Conservation (phyloP, 805 yeast species). For the Saturnispora gosingensis region DNA sequence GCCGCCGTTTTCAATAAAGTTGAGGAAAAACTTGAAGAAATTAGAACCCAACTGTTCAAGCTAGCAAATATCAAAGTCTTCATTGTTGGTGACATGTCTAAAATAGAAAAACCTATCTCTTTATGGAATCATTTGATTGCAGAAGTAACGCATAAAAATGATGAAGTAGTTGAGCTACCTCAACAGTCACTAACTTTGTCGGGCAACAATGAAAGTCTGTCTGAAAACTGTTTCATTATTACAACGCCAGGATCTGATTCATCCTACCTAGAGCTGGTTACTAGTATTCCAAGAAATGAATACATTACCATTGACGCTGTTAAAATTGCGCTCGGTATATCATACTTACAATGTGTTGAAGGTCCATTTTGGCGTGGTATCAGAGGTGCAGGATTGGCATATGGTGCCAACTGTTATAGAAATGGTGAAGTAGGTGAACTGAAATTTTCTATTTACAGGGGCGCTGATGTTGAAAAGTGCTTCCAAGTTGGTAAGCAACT, state of each 20-base stretch:
- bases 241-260: constrained; percentile 83
- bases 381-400: constrained; percentile 89
- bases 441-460: constrained; percentile 64
- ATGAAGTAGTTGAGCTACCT: constrained; percentile 32
- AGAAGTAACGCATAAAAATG: constrained; percentile 2
- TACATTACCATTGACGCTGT: constrained; percentile 53
- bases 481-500: constrained; percentile 51
- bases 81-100: constrained; percentile 58
- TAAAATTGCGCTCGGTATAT: constrained; percentile 62
- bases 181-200: constrained; percentile 46
- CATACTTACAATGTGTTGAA: constrained; percentile 75
- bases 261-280: constrained; percentile 50
- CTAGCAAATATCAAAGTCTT: constrained; percentile 56
- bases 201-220: constrained; percentile 42
- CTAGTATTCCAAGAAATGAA: constrained; percentile 46
- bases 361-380: constrained; percentile 97
- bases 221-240: constrained; percentile 48
- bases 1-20: constrained; percentile 31
- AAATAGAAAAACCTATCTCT: constrained; percentile 45
- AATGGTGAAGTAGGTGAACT: constrained; percentile 60
- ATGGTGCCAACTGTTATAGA: constrained; percentile 63
- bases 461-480: constrained; percentile 68
- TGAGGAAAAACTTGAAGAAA: constrained; percentile 38
- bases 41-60: constrained; percentile 44
- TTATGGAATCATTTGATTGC: constrained; percentile 41